phyloP scores from a whole-genome alignment of 176 grass and related monocot genomes.

The Metroxylon sagu region DNA sequence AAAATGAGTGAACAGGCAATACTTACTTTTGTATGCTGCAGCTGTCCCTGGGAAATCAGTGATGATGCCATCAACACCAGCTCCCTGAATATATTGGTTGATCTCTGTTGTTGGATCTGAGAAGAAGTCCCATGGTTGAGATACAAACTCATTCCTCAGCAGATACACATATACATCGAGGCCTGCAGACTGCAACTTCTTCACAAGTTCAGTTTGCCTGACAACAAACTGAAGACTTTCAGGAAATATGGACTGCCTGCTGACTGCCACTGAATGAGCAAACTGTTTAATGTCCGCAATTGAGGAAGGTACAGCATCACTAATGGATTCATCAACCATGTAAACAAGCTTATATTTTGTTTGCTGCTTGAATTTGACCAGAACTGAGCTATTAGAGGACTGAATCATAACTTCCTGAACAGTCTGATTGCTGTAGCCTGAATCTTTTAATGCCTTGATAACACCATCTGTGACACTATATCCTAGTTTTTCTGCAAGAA shows the following conservation, averaged over 20 bases:
- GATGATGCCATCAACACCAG: background rate
- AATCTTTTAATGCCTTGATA: conserved; percentile 3
- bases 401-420: conserved; percentile 10
- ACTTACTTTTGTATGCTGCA: conserved; percentile 2
- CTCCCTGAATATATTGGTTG: background rate
- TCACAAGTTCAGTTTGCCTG: too few species aligned
- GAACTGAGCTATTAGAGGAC: conserved; percentile 7
- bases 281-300: background rate
- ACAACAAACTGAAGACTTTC: background rate
- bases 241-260: conserved; percentile 6
- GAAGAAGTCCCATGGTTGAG: too few species aligned
- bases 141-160: too few species aligned
- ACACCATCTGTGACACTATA: conserved; percentile 1
- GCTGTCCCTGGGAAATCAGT: background rate
- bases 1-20: too few species aligned
- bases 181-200: too few species aligned
- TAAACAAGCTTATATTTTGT: conserved; percentile 9
- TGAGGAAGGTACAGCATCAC: conserved; percentile 1
- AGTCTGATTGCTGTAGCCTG: background rate
- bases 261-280: conserved; percentile 1
- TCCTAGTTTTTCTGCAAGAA: conserved; percentile 3
- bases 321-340: background rate
- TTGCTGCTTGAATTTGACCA: conserved; percentile 20
- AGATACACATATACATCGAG: too few species aligned
- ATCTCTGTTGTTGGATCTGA: background rate